These are phyloP conservation scores for Raphidocelis subcapitata DNA, from an alignment of 139 green algal genomes.

Conservation along the genomic window DNA sequence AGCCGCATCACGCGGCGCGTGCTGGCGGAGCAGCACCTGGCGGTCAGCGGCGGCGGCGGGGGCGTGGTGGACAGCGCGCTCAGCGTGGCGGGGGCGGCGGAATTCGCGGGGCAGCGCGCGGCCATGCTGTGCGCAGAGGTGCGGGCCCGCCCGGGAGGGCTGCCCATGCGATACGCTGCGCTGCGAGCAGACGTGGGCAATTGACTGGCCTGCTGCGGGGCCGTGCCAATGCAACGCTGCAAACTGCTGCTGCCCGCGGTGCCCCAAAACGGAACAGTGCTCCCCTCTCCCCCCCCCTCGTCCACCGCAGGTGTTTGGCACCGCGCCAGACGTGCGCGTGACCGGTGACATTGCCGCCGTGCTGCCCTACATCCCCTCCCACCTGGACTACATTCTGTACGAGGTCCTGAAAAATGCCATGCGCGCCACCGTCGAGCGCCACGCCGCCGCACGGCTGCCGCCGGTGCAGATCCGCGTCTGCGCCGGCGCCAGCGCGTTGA, in stretches of 20 bases:
- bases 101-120: conserved; percentile 65
- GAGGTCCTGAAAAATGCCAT: conserved; percentile 87
- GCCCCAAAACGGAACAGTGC: no score
- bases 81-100: conserved; percentile 60
- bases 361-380: conserved; percentile 83
- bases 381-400: conserved; percentile 94
- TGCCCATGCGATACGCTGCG: background rate
- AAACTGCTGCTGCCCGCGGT: no score
- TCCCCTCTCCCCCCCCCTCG: background rate
- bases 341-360: conserved; percentile 45
- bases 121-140: conserved; percentile 4
- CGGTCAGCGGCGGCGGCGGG: conserved; percentile 26
- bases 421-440: conserved; percentile 12
- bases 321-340: conserved; percentile 67
- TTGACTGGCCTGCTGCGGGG: background rate
- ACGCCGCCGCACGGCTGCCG: conserved; percentile 38
- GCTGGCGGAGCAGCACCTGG: conserved; percentile 92
- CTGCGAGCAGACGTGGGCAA: background rate
- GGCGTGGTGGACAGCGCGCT: conserved; percentile 80
- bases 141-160: no score
- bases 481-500: conserved; percentile 40
- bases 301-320: conserved; percentile 71
- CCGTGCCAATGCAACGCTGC: no score
- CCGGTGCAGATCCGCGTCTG: conserved; percentile 71
- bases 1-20: conserved; percentile 81